Base-by-base conservation (phyloP, 352 stramenopile species). In the Phytophthora multivora region DNA sequence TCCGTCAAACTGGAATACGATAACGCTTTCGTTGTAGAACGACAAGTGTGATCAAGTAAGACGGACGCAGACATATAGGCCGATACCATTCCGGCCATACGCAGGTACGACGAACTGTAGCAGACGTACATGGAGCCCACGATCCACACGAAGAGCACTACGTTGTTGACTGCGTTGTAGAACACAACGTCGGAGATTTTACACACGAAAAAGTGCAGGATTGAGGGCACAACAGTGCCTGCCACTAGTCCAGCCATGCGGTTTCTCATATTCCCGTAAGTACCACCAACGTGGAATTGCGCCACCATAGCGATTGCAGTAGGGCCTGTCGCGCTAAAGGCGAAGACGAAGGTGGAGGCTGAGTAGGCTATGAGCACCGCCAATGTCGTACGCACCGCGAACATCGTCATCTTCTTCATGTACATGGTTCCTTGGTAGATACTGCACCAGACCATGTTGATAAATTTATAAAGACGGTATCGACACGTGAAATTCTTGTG, bases 181-280 rank as follows among this genome's bases (percentile, higher is more conserved):
- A 81, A 40, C 15, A 63, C 35, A n/a, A 65, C 59, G 47, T 58
- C 73, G 2, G 59, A 64, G 25, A 70, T 60, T 26, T 85, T 89
- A 66, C 77, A 89, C 23, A 90, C 69, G 59, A 91, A 93, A 54
- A 88, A 90, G 59, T 80, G 76, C 54, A 89, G 68, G 31, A 91
- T 80, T 7, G 81, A 91, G 11, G 84, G 84, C 43, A 93, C 66
- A 0, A 93, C 83, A 2, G 71, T 89, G 26, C 83, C 83, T 23
- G 83, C 83, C 10, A 93, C 74, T 7, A 93, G 69, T 3, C 83
- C 83, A 13, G 63, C 76, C 13, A 93, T 60, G 31, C 83, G 83
- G 31, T 91, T 90, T 30, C 73, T 70, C 18, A 77, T 93, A 43
- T 77, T 81, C 25, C 80, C 69, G 55, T 84, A 93, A n/a, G 81